Evolutionary conservation across 78 protist genomes (phyloP), one percentile per base, ranked within the genome.

Genomic region (Paratrimastix pyriformis): DNA sequence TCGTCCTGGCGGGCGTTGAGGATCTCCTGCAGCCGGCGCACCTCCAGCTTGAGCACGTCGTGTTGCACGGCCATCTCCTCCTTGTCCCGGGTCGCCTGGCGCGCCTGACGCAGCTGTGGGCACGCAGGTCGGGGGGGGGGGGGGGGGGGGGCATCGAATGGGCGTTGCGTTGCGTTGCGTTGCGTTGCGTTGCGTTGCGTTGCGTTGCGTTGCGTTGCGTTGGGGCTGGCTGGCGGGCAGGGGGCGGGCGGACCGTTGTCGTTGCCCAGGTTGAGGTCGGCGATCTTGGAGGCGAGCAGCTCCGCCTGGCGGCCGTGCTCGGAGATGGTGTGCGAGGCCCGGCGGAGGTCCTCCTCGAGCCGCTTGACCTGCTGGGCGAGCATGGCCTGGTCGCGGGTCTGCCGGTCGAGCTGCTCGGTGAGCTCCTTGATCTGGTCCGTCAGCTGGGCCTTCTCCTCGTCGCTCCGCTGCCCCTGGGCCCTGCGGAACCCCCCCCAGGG

Each of bases 11-110:
- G 0, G 40, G 35, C 52, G 69, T 66, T 11, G 58, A 87, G 76
- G 42, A 0, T 0, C 45, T 77, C 83, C 18, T 77, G 52, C 64
- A 87, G 77, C 65, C 64, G 5, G 70, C 57, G 62, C 32, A 86
- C 83, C 74, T 87, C 88, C 75, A 87, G 80, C 57, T 72, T 18
- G 33, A 82, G 81, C 44, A 84, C 58, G 65, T 87, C 87, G n/a
- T 55, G 46, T 68, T 46, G 48, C 40, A 87, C 87, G 33, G 81
- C 45, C 35, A 24, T 0, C 58, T 79, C 78, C 77, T 84, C 86
- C 78, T 84, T 80, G n/a, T 3, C 1, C 80, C 69, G 65, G 32
- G 38, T 24, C 21, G 11, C 26, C 68, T 62, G 68, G n/a, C n/a
- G n/a, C n/a, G n/a, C n/a, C n/a, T n/a, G n/a, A n/a, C n/a, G n/a